phyloP scores from a whole-genome alignment of 2,329 filamentous ascomycete genomes.

The Paracoccidioides brasiliensis region DNA sequence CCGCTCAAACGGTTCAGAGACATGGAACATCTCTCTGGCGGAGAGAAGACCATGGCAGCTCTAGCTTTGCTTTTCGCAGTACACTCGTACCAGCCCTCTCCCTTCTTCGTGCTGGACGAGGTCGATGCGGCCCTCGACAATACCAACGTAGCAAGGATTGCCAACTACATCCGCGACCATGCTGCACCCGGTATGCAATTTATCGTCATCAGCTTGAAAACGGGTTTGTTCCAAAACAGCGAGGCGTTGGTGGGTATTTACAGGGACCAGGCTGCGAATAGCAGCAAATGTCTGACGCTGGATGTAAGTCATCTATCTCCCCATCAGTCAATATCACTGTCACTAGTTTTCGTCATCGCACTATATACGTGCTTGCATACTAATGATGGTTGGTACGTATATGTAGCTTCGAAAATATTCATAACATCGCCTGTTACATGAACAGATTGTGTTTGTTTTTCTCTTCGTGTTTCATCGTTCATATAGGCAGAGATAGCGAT shows the following conservation, averaged over 20 bases:
- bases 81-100: conserved; percentile 86
- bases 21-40: conserved; percentile 95
- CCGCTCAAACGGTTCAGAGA: conserved; percentile 96
- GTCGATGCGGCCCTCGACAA: conserved; percentile 98
- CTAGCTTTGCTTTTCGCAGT: conserved; percentile 93
- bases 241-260: conserved; percentile 94
- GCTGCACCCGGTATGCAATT: conserved; percentile 97
- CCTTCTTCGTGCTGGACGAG: conserved; percentile 97
- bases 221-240: conserved; percentile 88
- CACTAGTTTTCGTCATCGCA: background rate
- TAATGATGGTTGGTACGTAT: background rate
- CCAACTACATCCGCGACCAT: conserved; percentile 90
- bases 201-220: conserved; percentile 94
- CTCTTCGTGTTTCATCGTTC: background rate
- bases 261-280: conserved; percentile 86
- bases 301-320: conserved; percentile 57
- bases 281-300: conserved; percentile 76
- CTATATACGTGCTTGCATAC: background rate
- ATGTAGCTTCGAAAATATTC: conserved; percentile 13
- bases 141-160: conserved; percentile 90
- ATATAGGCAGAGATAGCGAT: background rate
- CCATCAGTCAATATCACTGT: background rate
- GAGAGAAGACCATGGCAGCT: conserved; percentile 97
- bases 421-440: conserved; percentile 1
- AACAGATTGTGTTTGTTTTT: background rate